phyloP scores from a whole-genome alignment of 73 alveolate species.

The Blepharisma japonicum region DNA sequence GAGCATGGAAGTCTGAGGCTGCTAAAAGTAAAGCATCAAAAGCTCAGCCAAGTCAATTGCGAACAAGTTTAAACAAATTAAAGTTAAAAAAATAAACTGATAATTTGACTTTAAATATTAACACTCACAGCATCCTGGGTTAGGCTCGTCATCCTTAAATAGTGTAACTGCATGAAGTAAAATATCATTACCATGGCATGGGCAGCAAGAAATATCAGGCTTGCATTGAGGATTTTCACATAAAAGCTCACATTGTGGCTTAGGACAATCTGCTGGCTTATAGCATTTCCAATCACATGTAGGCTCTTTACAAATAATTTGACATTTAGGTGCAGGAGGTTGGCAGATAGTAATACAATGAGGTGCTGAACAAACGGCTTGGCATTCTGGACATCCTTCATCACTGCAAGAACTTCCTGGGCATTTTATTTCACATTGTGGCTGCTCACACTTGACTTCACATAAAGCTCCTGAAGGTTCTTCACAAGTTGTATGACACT shows the following conservation, averaged over 20 bases:
- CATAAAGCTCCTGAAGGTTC: constrained; percentile 1
- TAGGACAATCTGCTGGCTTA: constrained; percentile 24
- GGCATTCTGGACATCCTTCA: not conserved
- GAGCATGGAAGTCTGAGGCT: no score
- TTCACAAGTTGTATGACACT: constrained; percentile 15
- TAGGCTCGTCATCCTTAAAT: not conserved
- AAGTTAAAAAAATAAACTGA: not conserved
- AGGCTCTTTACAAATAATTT: constrained; percentile 18
- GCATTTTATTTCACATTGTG: constrained; percentile 19
- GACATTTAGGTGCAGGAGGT: constrained; percentile 16
- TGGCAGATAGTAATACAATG: constrained; percentile 13
- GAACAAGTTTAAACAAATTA: no score
- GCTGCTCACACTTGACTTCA: constrained; percentile 25
- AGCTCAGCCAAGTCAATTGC: no score
- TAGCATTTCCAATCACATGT: constrained; percentile 23
- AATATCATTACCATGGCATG: not conserved
- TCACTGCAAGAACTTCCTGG: constrained; percentile 9
- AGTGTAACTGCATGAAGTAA: not conserved
- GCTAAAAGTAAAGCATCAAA: no score
- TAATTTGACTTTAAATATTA: not conserved
- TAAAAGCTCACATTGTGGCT: constrained; percentile 8
- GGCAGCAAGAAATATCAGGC: constrained; percentile 15
- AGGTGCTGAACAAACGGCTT: constrained; percentile 26
- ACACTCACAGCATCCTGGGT: constrained; percentile 26
- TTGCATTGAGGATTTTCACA: constrained; percentile 28